Percentiles rank a stretch among this genome's conserved stretches.
phyloP scores from a whole-genome alignment of 108 stramenopile genomes.

The Chaetoceros muelleri region DNA sequence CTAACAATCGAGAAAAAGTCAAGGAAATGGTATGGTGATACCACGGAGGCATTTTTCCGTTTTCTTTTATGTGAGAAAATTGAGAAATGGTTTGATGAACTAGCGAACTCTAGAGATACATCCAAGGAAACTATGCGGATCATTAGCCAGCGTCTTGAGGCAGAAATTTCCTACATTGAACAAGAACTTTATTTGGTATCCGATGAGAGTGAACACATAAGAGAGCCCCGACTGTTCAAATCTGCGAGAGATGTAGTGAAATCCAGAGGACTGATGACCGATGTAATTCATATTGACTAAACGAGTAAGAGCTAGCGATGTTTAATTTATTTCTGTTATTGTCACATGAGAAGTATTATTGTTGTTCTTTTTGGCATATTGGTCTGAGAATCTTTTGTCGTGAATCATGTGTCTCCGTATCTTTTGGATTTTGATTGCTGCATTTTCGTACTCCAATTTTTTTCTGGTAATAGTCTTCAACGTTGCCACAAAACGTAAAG shows the following conservation, averaged over 20 bases:
- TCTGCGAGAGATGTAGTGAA: not conserved
- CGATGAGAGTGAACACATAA: not conserved
- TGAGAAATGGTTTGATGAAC: not conserved
- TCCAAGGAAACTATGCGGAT: not conserved
- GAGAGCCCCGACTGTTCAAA: not conserved
- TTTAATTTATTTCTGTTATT: no score
- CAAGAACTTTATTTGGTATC: not conserved
- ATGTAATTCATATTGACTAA: no score
- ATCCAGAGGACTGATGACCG: not conserved
- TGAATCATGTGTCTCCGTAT: no score
- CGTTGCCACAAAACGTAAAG: slow-evolving; percentile 43
- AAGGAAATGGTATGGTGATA: slow-evolving; percentile 41
- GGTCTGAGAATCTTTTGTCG: no score
- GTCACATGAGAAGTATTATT: no score
- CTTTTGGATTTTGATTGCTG: no score
- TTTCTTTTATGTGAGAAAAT: not conserved
- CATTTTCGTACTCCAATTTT: no score
- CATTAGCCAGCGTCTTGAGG: not conserved
- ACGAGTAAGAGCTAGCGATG: no score
- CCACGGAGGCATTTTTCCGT: not conserved
- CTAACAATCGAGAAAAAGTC: slow-evolving; percentile 39
- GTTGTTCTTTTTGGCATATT: no score
- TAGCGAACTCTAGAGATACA: not conserved
- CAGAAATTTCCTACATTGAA: not conserved
- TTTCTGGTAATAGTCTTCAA: no score